These are phyloP conservation scores for Pythium aristosporum DNA, from an alignment of 352 stramenopile genomes.

Conservation along the genomic window DNA sequence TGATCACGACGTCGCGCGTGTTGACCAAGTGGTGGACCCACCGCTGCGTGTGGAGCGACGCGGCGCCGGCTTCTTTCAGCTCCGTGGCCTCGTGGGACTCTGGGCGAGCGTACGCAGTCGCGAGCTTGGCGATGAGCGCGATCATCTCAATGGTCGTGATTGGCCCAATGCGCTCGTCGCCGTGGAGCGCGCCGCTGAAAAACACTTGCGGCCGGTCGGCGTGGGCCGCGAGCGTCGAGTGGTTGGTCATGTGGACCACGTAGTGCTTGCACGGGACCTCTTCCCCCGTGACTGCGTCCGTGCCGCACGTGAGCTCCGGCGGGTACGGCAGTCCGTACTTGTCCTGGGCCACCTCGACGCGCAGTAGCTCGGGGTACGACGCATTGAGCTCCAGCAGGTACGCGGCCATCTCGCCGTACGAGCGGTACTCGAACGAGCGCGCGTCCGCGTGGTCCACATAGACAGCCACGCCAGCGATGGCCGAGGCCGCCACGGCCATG, in stretches of 20 bases:
- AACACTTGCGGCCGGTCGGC: conserved; percentile 92
- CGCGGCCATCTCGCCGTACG: conserved; percentile 68
- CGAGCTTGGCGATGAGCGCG: conserved; percentile 78
- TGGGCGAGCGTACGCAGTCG: conserved; percentile 36
- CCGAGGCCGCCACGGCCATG: conserved; percentile 4
- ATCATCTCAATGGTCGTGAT: conserved; percentile 89
- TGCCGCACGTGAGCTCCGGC: conserved; percentile 55
- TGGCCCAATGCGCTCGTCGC: conserved; percentile 94
- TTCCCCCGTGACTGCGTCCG: conserved; percentile 39
- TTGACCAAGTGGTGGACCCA: conserved; percentile 86
- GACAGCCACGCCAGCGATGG: not conserved
- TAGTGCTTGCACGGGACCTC: conserved; percentile 75
- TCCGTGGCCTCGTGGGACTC: conserved; percentile 8
- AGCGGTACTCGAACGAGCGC: conserved; percentile 59
- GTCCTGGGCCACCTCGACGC: conserved; percentile 80
- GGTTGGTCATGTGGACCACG: conserved; percentile 87
- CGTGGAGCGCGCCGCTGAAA: conserved; percentile 95
- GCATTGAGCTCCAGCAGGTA: conserved; percentile 67
- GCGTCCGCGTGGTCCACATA: conserved; percentile 1
- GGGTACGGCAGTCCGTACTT: conserved; percentile 78
- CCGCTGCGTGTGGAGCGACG: conserved; percentile 47
- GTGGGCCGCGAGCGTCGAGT: conserved; percentile 71
- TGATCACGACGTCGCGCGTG: conserved; percentile 77
- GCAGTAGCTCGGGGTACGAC: conserved; percentile 77
- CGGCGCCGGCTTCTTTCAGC: conserved; percentile 15